Conservation (phyloP, 805 yeast genomes). For the Saturnispora halmiae region DNA sequence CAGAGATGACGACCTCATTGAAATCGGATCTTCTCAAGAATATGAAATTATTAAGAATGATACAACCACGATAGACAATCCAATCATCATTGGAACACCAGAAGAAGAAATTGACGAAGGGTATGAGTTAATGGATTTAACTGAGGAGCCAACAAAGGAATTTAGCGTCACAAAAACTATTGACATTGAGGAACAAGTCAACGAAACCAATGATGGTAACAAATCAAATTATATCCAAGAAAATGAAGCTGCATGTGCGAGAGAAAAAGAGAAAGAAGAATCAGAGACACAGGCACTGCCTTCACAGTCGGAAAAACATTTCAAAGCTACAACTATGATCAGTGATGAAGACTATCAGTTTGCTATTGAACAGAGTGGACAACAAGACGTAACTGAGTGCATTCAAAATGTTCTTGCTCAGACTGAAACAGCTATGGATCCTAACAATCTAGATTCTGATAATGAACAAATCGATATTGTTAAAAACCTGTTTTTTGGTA, state of each 20-base stretch:
- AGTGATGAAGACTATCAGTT: slow-evolving; percentile 60
- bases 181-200: too few relatives aligned
- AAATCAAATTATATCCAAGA: too few relatives aligned
- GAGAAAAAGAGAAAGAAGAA: too few relatives aligned
- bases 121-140: neutral
- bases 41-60: slow-evolving; percentile 9
- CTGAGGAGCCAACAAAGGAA: slow-evolving; percentile 1
- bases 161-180: too few relatives aligned
- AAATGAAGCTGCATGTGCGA: neutral
- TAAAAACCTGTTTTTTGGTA: slow-evolving; percentile 77
- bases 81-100: neutral
- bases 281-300: neutral
- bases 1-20: neutral
- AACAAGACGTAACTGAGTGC: slow-evolving; percentile 97
- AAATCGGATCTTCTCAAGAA: neutral
- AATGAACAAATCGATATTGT: slow-evolving; percentile 78
- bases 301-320: neutral
- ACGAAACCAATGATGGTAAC: too few relatives aligned
- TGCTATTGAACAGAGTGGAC: slow-evolving; percentile 75
- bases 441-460: slow-evolving; percentile 54
- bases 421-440: slow-evolving; percentile 77
- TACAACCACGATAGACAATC: slow-evolving; percentile 11
- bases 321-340: slow-evolving; percentile 28
- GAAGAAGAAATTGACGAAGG: neutral
- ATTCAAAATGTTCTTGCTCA: slow-evolving; percentile 89